Base-by-base conservation (phyloP, 352 stramenopile species). In the Phytopythium ostracodes region DNA sequence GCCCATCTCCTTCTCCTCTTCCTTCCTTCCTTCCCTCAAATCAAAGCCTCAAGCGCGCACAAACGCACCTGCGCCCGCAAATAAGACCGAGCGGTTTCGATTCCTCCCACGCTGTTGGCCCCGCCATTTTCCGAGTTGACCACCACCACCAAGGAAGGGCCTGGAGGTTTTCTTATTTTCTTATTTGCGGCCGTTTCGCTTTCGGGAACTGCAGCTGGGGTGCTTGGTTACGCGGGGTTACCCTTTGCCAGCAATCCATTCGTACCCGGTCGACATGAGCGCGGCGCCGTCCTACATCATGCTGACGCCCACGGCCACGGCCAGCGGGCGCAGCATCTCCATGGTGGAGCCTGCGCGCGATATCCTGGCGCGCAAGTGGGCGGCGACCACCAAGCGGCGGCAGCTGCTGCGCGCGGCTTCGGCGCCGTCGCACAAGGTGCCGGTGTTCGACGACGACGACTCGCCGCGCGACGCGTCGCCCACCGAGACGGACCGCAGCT, bases 361-460 rank as follows among this genome's bases (percentile, higher is more conserved):
- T 54, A 33, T 81, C 14, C 58, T 83, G 52, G 74, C 63, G 31
- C 76, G 74, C 59, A 81, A 80, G 54, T 76, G 74, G 74, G 72
- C 72, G 20, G 68, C 65, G 18, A 65, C 69, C 29, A 59, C 71
- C 22, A 77, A 81, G 57, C 38, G 43, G 55, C 69, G 68, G 51
- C 71, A 77, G 63, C 62, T 69, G 1, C 71, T 65, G 20, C 66
- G 71, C 50, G 67, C 71, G 20, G 61, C 59, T 25, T 59, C 59
- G 17, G 33, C 36, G 49, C 49, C 51, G 50, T 27, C 56, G 15
- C 62, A 65, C 46, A 77, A 73, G 56, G 47, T 64, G 47, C 40
- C 60, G 51, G 51, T 18, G 51, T 20, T 43, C 17, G 53, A 38
- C 54, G 68, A 38, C 54, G 68, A 27, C n/a, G 58, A 50, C 7